These are phyloP conservation scores for Beta lomatogona DNA, from an alignment of 179 eudicot genomes.

Conservation along the genomic window DNA sequence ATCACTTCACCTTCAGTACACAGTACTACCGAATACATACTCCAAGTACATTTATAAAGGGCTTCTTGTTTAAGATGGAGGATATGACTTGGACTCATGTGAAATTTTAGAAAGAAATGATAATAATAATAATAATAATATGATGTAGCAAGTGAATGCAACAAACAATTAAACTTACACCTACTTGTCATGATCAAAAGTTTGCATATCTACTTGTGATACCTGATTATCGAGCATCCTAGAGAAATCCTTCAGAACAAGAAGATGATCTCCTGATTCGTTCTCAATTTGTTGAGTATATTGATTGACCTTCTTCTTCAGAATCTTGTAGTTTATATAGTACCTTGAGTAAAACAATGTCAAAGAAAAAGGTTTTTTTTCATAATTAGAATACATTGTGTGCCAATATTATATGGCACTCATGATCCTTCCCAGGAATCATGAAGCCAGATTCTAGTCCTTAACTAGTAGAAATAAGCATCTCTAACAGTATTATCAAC, in stretches of 20 bases:
- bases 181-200: neutral
- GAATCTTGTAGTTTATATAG: slow-evolving; percentile 67
- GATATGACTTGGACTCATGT: too few species aligned
- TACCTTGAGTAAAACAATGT: slow-evolving; percentile 31
- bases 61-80: too few species aligned
- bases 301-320: slow-evolving; percentile 72
- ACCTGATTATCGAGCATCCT: slow-evolving; percentile 67
- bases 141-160: too few species aligned
- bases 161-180: neutral
- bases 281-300: slow-evolving; percentile 55
- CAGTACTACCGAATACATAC: too few species aligned
- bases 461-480: neutral
- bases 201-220: neutral
- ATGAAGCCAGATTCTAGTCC: neutral
- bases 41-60: too few species aligned
- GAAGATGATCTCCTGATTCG: slow-evolving; percentile 39
- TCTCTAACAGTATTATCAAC: neutral
- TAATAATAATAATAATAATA: too few species aligned
- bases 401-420: neutral
- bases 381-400: neutral
- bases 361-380: too few species aligned
- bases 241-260: slow-evolving; percentile 63
- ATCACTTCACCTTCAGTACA: too few species aligned
- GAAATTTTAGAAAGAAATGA: too few species aligned
- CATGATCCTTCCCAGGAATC: neutral